Evolutionary conservation across 2,329 filamentous ascomycete genomes (phyloP).

Genomic region (Phyllosticta citriasiana): DNA sequence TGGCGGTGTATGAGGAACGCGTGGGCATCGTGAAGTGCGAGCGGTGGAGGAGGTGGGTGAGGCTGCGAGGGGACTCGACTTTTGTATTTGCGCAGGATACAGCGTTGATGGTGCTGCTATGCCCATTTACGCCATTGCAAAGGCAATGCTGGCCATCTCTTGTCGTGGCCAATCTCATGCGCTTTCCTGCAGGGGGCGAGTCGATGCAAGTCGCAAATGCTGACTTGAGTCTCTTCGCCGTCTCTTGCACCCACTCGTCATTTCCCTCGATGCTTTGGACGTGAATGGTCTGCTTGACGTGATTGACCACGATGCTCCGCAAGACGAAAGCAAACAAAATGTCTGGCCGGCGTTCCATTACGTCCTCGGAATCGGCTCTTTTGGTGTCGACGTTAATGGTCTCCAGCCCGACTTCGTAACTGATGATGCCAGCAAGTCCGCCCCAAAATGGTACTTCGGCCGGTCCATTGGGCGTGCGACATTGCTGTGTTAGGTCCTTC

Average conservation of each 20-base stretch:
- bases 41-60: background rate
- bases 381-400: constrained; percentile 41
- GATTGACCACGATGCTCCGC: constrained; percentile 68
- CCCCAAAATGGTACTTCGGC: constrained; percentile 56
- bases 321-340: constrained; percentile 68
- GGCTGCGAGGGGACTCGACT: background rate
- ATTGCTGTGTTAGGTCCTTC: constrained; percentile 25
- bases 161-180: background rate
- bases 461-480: constrained; percentile 19
- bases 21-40: background rate
- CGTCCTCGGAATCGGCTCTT: background rate
- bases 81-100: background rate
- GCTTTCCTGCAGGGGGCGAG: background rate
- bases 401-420: constrained; percentile 70
- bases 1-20: background rate
- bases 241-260: constrained; percentile 37
- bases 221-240: constrained; percentile 1
- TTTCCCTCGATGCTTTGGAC: constrained; percentile 55
- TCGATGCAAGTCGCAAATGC: background rate
- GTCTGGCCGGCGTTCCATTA: constrained; percentile 47
- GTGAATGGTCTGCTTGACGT: constrained; percentile 49
- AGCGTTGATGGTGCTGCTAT: background rate
- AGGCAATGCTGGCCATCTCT: background rate
- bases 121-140: background rate
- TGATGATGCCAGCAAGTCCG: constrained; percentile 74